Conservation (phyloP, 1,139 yeast species). For the Magnusiomyces fungicola region DNA sequence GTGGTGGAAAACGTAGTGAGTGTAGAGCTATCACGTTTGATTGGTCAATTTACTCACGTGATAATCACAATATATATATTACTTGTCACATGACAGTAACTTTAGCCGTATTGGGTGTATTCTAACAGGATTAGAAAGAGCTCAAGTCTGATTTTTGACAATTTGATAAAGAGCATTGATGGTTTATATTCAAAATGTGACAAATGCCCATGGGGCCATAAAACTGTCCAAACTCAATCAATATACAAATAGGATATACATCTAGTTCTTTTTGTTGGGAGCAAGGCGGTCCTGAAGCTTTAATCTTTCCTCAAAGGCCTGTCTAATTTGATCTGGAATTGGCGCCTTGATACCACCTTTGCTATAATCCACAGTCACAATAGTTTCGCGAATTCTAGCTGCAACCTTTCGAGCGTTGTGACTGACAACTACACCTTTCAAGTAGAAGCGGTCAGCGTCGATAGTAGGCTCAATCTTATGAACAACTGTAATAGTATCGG, state of each 20-base stretch:
- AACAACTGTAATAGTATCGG: constrained; percentile 30
- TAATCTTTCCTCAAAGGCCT: constrained; percentile 13
- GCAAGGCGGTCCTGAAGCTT: constrained; percentile 5
- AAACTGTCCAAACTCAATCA: too few relatives aligned
- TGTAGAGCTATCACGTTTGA: too few relatives aligned
- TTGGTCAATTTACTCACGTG: too few relatives aligned
- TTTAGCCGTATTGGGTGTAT: too few relatives aligned
- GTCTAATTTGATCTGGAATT: constrained; percentile 23
- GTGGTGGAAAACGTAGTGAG: too few relatives aligned
- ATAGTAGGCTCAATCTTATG: constrained; percentile 27
- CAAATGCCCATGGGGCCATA: too few relatives aligned
- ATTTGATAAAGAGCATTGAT: background rate
- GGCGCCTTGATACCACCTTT: constrained; percentile 29
- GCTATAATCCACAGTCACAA: constrained; percentile 31
- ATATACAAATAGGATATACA: too few relatives aligned
- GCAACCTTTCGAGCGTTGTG: constrained; percentile 31
- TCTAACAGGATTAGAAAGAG: too few relatives aligned
- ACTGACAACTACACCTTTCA: constrained; percentile 33
- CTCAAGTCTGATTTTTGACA: too few relatives aligned
- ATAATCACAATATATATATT: too few relatives aligned
- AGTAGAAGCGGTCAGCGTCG: constrained; percentile 26
- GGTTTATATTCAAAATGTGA: background rate
- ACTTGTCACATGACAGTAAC: too few relatives aligned
- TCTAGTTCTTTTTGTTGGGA: too few relatives aligned
- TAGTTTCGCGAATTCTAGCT: constrained; percentile 29